Evolutionary conservation across 78 protist genomes (phyloP).

Genomic region (Cavenderia fasciculata): DNA sequence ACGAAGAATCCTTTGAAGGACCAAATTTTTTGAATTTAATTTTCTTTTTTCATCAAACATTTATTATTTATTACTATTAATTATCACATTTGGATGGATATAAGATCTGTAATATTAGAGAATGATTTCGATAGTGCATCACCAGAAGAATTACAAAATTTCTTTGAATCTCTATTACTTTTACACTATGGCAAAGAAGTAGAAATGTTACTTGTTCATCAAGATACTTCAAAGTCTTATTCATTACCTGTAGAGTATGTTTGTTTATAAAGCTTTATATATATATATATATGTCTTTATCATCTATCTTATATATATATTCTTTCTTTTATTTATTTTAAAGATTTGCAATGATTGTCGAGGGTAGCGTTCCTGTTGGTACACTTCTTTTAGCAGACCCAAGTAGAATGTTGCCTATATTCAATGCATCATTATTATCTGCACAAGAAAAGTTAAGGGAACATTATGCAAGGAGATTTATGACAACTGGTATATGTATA

Average conservation of each 20-base stretch:
- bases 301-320: background rate
- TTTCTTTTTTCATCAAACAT: no score
- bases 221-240: slow-evolving; percentile 41
- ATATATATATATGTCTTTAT: background rate
- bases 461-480: background rate
- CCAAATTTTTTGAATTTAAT: no score
- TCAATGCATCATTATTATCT: slow-evolving; percentile 22
- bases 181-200: slow-evolving; percentile 14
- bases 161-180: slow-evolving; percentile 28
- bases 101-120: no score
- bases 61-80: no score
- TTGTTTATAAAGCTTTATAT: background rate
- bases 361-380: slow-evolving; percentile 67
- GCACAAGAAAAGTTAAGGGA: slow-evolving; percentile 2
- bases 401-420: slow-evolving; percentile 32
- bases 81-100: no score
- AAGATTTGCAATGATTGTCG: slow-evolving; percentile 53
- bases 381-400: slow-evolving; percentile 65
- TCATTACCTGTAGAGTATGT: slow-evolving; percentile 58
- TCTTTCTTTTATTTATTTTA: no score
- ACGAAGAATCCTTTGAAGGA: no score
- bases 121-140: slow-evolving; percentile 49
- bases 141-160: slow-evolving; percentile 41
- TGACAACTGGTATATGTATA: background rate
- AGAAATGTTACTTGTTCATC: background rate